A percentile compares a stretch with the other conserved stretches of the same genome.
phyloP scores from a whole-genome alignment of 257 asterid genomes.

The Ilex aquifolium region DNA sequence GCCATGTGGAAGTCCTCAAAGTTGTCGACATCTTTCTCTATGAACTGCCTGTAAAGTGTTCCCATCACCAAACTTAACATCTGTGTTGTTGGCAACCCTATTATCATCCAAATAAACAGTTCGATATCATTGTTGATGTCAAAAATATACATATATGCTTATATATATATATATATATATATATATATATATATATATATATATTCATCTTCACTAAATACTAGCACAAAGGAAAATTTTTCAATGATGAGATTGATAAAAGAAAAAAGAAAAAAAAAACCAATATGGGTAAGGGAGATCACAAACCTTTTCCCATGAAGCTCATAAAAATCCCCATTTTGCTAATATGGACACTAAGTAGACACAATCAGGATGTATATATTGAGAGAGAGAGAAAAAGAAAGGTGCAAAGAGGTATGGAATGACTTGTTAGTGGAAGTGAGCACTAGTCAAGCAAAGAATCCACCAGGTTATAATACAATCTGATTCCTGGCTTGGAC shows the following conservation, averaged over 20 bases:
- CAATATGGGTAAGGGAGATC: background rate
- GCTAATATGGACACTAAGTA: conserved; percentile 3
- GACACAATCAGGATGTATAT: background rate
- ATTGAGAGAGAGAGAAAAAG: background rate
- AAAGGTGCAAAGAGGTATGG: conserved; percentile 16
- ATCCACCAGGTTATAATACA: conserved; percentile 19
- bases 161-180: background rate
- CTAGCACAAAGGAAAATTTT: background rate
- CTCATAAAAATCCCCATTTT: conserved; percentile 71
- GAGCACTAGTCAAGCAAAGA: conserved; percentile 40
- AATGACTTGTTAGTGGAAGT: conserved; percentile 30
- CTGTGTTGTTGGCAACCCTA: conserved; percentile 68
- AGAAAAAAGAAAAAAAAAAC: background rate
- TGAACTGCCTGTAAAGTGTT: conserved; percentile 56
- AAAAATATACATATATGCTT: background rate
- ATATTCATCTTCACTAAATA: background rate
- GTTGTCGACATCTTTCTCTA: conserved; percentile 39
- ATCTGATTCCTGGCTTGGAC: conserved; percentile 34
- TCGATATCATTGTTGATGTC: background rate
- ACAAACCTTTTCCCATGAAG: conserved; percentile 67
- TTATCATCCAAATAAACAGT: background rate
- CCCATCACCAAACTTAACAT: conserved; percentile 56
- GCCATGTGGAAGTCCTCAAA: conserved; percentile 57
- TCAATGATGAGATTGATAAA: background rate
- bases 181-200: background rate